These are phyloP conservation scores for Orbilia ellipsospora DNA, from an alignment of 2,329 filamentous ascomycete genomes.

Conservation along the genomic window DNA sequence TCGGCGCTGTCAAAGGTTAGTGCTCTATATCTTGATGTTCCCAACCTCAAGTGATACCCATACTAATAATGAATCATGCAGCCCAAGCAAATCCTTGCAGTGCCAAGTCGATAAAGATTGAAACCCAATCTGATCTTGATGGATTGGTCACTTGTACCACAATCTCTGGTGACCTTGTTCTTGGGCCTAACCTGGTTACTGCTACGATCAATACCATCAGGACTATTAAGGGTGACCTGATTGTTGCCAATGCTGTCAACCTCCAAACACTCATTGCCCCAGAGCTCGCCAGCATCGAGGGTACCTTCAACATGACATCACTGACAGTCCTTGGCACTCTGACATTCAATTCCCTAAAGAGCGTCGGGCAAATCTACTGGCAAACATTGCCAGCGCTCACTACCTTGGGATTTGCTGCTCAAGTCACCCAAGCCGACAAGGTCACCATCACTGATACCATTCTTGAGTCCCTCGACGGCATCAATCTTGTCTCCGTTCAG, in stretches of 20 bases:
- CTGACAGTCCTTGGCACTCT: conserved; percentile 77
- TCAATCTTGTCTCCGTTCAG: conserved; percentile 79
- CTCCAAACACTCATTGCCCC: conserved; percentile 68
- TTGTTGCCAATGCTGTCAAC: conserved; percentile 70
- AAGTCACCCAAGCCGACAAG: conserved; percentile 74
- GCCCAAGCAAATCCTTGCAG: conserved; percentile 41
- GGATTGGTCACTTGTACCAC: conserved; percentile 70
- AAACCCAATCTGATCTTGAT: conserved; percentile 59
- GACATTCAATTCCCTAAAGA: conserved; percentile 72
- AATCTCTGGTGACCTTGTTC: conserved; percentile 74
- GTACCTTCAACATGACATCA: conserved; percentile 75
- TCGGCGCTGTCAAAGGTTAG: conserved; percentile 44
- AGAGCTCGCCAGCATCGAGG: conserved; percentile 73
- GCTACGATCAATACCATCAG: conserved; percentile 73
- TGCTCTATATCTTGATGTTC: neutral
- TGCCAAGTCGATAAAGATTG: conserved; percentile 33
- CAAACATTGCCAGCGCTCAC: conserved; percentile 75
- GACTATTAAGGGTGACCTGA: conserved; percentile 70
- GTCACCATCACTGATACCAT: conserved; percentile 87
- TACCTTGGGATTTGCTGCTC: conserved; percentile 70
- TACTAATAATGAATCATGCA: neutral
- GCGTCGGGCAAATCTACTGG: conserved; percentile 76
- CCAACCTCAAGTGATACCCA: neutral
- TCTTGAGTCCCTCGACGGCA: conserved; percentile 79
- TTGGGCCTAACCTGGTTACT: conserved; percentile 69